Percentiles rank a stretch among this genome's conserved stretches.
Conservation (phyloP, 2,329 filamentous ascomycete species). For the Whalleya microplaca region DNA sequence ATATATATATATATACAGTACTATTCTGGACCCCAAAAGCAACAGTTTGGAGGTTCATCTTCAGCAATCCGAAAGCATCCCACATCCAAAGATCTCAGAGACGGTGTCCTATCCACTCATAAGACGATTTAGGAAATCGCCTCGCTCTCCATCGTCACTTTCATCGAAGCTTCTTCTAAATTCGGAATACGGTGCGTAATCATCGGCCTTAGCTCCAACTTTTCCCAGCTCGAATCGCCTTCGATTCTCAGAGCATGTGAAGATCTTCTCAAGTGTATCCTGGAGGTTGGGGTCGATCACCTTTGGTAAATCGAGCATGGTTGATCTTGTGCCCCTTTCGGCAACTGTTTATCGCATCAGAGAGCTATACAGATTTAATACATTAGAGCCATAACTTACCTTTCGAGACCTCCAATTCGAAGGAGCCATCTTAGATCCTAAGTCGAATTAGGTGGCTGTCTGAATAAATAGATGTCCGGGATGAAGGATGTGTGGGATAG, state of each 20-base stretch:
- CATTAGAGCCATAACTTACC: background rate
- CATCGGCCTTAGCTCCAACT: conserved; percentile 15
- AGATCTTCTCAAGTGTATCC: conserved; percentile 24
- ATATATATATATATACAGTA: too few relatives aligned
- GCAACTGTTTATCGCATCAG: conserved; percentile 14
- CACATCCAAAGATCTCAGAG: too few relatives aligned
- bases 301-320: conserved; percentile 15
- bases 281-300: conserved; percentile 32
- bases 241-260: conserved; percentile 13
- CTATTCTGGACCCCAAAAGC: too few relatives aligned
- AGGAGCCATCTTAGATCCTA: too few relatives aligned
- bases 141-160: conserved; percentile 15
- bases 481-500: too few relatives aligned
- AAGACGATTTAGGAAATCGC: conserved; percentile 21
- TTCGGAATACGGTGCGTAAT: conserved; percentile 28
- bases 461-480: too few relatives aligned
- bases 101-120: too few relatives aligned
- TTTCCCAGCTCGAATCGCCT: conserved; percentile 17
- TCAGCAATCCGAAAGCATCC: too few relatives aligned
- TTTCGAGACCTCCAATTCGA: too few relatives aligned
- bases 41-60: too few relatives aligned
- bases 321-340: background rate
- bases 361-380: background rate
- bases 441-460: too few relatives aligned
- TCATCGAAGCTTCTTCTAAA: conserved; percentile 22